phyloP scores from a whole-genome alignment of 176 grass and related monocot genomes.

The Alloteropsis semialata region DNA sequence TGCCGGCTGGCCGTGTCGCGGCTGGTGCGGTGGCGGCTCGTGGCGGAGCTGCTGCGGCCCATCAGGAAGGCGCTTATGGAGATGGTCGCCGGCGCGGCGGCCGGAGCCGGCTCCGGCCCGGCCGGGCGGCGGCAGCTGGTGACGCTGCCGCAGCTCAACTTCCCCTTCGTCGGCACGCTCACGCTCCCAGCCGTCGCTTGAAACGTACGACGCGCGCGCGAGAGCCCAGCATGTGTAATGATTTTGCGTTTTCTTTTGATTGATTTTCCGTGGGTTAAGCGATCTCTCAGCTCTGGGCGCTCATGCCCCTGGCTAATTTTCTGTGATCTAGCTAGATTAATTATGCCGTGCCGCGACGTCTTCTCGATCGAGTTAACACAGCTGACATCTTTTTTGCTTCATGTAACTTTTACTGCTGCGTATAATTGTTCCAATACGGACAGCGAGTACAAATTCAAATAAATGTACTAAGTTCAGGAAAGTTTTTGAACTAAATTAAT shows the following conservation, averaged over 20 bases:
- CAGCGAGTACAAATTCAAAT: not conserved
- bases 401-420: not conserved
- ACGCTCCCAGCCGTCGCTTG: slow-evolving; percentile 44
- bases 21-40: slow-evolving; percentile 49
- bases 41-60: slow-evolving; percentile 46
- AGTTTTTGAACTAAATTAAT: not conserved
- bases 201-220: not conserved
- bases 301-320: not conserved
- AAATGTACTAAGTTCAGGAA: not conserved
- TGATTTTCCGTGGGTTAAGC: slow-evolving; percentile 1
- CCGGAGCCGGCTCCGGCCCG: not conserved
- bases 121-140: slow-evolving; percentile 21
- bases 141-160: slow-evolving; percentile 37
- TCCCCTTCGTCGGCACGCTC: slow-evolving; percentile 55
- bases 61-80: slow-evolving; percentile 52
- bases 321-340: not conserved
- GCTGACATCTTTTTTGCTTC: not conserved
- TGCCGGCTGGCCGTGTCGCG: slow-evolving; percentile 41
- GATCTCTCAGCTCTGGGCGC: not conserved
- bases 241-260: not conserved
- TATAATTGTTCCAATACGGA: not conserved
- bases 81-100: slow-evolving; percentile 5
- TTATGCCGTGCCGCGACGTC: not conserved
- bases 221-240: slow-evolving; percentile 3
- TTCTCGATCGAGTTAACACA: not conserved